These are phyloP conservation scores for Suhomyces prunicola DNA, from an alignment of 805 yeast species.

Conservation along the genomic window DNA sequence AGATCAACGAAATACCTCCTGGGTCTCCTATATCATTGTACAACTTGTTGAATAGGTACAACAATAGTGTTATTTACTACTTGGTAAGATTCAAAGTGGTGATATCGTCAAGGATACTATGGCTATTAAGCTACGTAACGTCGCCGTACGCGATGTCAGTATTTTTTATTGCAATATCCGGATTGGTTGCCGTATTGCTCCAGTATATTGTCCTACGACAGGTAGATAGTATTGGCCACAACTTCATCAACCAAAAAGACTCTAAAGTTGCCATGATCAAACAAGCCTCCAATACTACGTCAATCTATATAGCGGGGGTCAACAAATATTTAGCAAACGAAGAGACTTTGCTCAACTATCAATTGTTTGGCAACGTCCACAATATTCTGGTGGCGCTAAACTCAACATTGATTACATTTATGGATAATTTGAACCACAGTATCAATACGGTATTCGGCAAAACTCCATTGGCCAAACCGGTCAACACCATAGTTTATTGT, in stretches of 20 bases:
- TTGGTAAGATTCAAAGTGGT: conserved; percentile 1
- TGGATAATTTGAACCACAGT: conserved; percentile 55
- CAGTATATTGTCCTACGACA: conserved; percentile 49
- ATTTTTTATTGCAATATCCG: conserved; percentile 54
- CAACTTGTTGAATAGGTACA: conserved; percentile 5
- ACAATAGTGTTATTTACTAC: conserved; percentile 5
- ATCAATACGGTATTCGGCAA: conserved; percentile 60
- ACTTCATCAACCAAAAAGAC: neutral
- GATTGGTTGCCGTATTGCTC: conserved; percentile 49
- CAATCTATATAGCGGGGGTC: conserved; percentile 28
- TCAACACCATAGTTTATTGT: conserved; percentile 71
- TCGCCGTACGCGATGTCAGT: conserved; percentile 51
- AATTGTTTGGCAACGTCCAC: conserved; percentile 64
- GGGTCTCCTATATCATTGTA: neutral
- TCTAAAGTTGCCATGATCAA: neutral
- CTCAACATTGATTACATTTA: conserved; percentile 55
- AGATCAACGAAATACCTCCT: conserved; percentile 1
- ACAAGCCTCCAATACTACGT: neutral
- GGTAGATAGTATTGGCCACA: conserved; percentile 9
- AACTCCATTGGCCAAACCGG: conserved; percentile 63
- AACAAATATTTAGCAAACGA: conserved; percentile 51
- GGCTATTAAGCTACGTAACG: conserved; percentile 37
- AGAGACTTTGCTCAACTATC: conserved; percentile 55
- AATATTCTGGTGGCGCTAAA: conserved; percentile 58
- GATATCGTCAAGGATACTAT: neutral